Base-by-base conservation (phyloP, 2,329 filamentous ascomycete species). In the Colletotrichum brevisporum region DNA sequence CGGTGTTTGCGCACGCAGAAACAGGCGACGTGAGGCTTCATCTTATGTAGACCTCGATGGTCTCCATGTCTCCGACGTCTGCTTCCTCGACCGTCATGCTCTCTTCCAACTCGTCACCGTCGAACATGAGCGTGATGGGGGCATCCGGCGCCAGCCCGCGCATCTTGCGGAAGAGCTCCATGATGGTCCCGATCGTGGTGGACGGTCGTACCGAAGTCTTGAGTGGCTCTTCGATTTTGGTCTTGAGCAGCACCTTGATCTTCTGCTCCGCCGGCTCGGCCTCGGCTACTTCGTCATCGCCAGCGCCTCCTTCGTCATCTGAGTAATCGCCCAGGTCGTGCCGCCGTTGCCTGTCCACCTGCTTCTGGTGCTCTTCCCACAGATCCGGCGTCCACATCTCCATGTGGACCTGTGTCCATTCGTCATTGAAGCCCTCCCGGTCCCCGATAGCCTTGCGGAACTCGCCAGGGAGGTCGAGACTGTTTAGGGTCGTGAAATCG, bases 21-120 rank as follows among this genome's bases (percentile, higher is more conserved):
- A 36, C 8, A 10, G 31, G 31, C 8, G 10, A 36, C 31, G 31
- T 36, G 31, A 36, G 31, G 31, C 47, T 16, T 70, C 63, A 70
- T 43, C 48, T 88, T 62, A 94, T 79, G 72, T 91, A 85, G 24
- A 96, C 92, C 78, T 97, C 94, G 41, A 97, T 82, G 31, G 87
- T 85, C 77, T 95, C 93, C 82, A 90, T 85, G 74, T 97, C 92
- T 53, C 89, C 89, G 48, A 97, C 88, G 18, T 94, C 94, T 2
- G 90, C 86, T 43, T 92, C 89, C 52, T 84, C 83, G 53, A 96
- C 84, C 2, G 85, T 87, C 36, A 83, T 81, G 1, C 89, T 83
- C 18, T 88, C 85, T 15, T 91, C 87, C 31, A 97, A 81, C 54
- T 83, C 82, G 58, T 95, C 93, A 15, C 94, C 94, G 73, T 97